A percentile compares a stretch with the other conserved stretches of the same genome.
Conservation (phyloP, 495 filamentous ascomycete species). For the Jackrogersella minutella region DNA sequence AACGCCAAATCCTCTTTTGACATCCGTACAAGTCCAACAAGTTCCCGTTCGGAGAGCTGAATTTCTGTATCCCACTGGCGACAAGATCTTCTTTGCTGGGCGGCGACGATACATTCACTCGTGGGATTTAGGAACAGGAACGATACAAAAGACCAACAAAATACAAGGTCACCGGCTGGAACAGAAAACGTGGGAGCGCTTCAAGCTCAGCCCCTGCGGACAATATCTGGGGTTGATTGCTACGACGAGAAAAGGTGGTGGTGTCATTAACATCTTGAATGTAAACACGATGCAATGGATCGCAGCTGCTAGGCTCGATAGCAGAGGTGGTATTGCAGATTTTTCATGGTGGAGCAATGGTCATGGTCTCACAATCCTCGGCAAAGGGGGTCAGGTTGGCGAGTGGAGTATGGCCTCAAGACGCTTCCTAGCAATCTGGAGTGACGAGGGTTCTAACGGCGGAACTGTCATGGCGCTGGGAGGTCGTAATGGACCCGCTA, state of each 20-base stretch:
- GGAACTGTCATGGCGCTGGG: conserved; percentile 83
- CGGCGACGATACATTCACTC: conserved; percentile 91
- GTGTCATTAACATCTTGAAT: conserved; percentile 85
- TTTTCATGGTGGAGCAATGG: conserved; percentile 90
- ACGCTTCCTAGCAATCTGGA: conserved; percentile 80
- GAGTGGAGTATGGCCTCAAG: conserved; percentile 78
- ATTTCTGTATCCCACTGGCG: conserved; percentile 69
- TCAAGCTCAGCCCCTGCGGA: conserved; percentile 86
- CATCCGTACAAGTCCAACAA: conserved; percentile 82
- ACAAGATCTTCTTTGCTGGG: conserved; percentile 83
- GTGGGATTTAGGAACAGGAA: conserved; percentile 86
- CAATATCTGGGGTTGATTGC: conserved; percentile 83
- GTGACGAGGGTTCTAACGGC: conserved; percentile 88
- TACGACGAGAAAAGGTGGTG: conserved; percentile 80
- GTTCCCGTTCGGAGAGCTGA: conserved; percentile 82
- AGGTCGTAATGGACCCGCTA: conserved; percentile 62
- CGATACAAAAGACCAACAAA: conserved; percentile 76
- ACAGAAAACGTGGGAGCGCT: conserved; percentile 88
- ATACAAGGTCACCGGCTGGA: conserved; percentile 84
- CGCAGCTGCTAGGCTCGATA: conserved; percentile 80
- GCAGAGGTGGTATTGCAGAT: conserved; percentile 82
- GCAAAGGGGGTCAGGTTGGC: conserved; percentile 89
- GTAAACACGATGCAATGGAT: conserved; percentile 88
- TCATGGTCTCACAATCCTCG: conserved; percentile 75
- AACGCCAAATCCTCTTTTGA: conserved; percentile 82